A percentile compares a stretch with the other conserved stretches of the same genome.
phyloP scores from a whole-genome alignment of 805 yeast species.

The Vanderwaltozyma verrucispora region DNA sequence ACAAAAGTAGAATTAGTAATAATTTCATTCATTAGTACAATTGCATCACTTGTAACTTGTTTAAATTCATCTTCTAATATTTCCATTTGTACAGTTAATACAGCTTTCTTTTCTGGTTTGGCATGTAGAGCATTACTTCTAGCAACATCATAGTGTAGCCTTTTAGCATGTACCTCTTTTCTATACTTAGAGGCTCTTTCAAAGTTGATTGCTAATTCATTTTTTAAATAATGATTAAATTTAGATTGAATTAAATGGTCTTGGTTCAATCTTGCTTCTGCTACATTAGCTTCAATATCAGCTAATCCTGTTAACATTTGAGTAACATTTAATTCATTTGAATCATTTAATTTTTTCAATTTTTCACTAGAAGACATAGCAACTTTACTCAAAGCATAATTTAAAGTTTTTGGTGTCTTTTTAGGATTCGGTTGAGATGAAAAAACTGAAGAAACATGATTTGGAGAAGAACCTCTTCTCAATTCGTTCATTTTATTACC shows the following conservation, averaged over 20 bases:
- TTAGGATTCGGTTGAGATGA: background rate
- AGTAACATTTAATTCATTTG: conserved; percentile 34
- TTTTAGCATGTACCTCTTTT: conserved; percentile 62
- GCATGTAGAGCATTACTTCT: conserved; percentile 45
- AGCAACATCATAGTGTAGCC: conserved; percentile 72
- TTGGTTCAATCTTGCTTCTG: conserved; percentile 74
- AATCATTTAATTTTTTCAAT: conserved; percentile 17
- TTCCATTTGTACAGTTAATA: conserved; percentile 65
- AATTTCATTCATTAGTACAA: conserved; percentile 69
- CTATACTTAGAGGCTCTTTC: conserved; percentile 58
- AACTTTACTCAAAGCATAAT: conserved; percentile 70
- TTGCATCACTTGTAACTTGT: conserved; percentile 81
- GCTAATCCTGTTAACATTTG: conserved; percentile 58
- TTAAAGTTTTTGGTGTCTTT: conserved; percentile 57
- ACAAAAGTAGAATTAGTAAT: conserved; percentile 61
- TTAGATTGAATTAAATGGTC: conserved; percentile 60
- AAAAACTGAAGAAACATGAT: conserved; percentile 39
- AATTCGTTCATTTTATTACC: conserved; percentile 52
- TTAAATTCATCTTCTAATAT: conserved; percentile 82
- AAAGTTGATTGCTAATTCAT: conserved; percentile 51
- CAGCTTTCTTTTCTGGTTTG: conserved; percentile 55
- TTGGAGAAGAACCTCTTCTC: conserved; percentile 50
- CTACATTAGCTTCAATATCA: conserved; percentile 59
- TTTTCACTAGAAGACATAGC: conserved; percentile 35
- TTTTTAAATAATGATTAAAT: conserved; percentile 56